phyloP scores from a whole-genome alignment of 441 rosid species.

The Erodium trifolium region DNA sequence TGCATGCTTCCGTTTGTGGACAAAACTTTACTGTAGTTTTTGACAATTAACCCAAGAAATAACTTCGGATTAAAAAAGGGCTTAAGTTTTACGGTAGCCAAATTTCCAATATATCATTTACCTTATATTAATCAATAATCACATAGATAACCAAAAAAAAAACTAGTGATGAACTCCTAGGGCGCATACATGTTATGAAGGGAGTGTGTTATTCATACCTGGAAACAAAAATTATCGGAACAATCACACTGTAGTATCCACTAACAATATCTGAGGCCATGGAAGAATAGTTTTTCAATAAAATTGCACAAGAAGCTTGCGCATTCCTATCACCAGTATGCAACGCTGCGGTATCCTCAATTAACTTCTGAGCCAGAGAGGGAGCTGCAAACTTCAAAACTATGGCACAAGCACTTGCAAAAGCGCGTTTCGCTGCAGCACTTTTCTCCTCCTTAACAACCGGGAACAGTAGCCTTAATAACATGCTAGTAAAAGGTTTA shows the following conservation, averaged over 20 bases:
- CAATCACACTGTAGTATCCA: constrained; percentile 53
- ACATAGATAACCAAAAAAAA: background rate
- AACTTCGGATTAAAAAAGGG: background rate
- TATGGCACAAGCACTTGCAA: constrained; percentile 77
- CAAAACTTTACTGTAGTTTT: too few species aligned
- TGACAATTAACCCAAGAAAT: background rate
- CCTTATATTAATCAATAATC: background rate
- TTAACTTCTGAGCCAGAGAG: constrained; percentile 66
- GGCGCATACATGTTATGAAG: background rate
- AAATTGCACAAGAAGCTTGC: constrained; percentile 76
- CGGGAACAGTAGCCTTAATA: constrained; percentile 67
- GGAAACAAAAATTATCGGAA: constrained; percentile 78
- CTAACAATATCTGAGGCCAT: constrained; percentile 69
- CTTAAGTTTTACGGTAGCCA: background rate
- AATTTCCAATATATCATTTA: background rate
- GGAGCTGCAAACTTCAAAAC: constrained; percentile 69
- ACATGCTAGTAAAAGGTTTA: constrained; percentile 66
- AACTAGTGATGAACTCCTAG: background rate
- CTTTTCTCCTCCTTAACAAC: constrained; percentile 84
- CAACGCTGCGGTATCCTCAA: constrained; percentile 76
- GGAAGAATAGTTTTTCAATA: constrained; percentile 73
- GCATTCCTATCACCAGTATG: constrained; percentile 73
- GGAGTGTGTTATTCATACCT: constrained; percentile 41
- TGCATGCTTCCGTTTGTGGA: too few species aligned
- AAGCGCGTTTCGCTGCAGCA: constrained; percentile 75